Percentiles rank a stretch among this genome's conserved stretches.
Evolutionary conservation across 208 protist genomes (phyloP).

Genomic region (Crithidia fasciculata): DNA sequence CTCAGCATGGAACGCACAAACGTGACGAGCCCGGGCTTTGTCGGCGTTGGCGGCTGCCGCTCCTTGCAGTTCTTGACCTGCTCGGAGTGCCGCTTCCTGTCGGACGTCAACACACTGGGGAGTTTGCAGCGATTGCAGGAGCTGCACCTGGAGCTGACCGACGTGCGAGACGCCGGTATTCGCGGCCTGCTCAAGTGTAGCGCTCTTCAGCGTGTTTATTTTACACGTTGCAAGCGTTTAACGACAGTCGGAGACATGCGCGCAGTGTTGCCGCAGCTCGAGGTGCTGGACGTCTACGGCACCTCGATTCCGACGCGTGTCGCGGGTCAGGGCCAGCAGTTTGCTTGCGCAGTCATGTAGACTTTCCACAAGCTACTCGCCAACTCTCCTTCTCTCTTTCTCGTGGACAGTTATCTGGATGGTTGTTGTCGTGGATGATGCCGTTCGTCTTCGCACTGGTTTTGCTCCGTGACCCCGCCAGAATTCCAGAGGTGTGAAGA

Average conservation of each 20-base stretch:
- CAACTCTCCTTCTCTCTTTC: neutral
- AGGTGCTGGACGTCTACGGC: conserved; percentile 81
- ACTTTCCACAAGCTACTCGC: neutral
- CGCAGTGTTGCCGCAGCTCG: conserved; percentile 46
- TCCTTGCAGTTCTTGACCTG: conserved; percentile 53
- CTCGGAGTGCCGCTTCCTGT: conserved; percentile 70
- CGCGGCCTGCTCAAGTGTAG: conserved; percentile 48
- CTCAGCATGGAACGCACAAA: conserved; percentile 61
- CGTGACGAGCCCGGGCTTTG: conserved; percentile 64
- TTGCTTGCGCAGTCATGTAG: conserved; percentile 71
- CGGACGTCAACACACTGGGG: conserved; percentile 62
- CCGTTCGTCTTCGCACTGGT: neutral
- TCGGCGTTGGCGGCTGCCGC: conserved; percentile 52
- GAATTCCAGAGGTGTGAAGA: too few species aligned
- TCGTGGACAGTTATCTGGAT: neutral
- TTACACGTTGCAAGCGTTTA: conserved; percentile 68
- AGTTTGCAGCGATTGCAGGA: conserved; percentile 48
- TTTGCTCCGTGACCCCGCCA: neutral
- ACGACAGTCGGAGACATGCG: conserved; percentile 54
- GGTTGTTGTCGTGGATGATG: neutral
- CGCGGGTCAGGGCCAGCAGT: conserved; percentile 51
- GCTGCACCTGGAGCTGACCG: conserved; percentile 64
- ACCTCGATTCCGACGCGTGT: conserved; percentile 69
- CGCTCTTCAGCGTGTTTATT: conserved; percentile 56
- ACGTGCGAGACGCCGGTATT: conserved; percentile 57